phyloP scores from a whole-genome alignment of 495 filamentous ascomycete species.

The Aspergillus sclerotioniger region DNA sequence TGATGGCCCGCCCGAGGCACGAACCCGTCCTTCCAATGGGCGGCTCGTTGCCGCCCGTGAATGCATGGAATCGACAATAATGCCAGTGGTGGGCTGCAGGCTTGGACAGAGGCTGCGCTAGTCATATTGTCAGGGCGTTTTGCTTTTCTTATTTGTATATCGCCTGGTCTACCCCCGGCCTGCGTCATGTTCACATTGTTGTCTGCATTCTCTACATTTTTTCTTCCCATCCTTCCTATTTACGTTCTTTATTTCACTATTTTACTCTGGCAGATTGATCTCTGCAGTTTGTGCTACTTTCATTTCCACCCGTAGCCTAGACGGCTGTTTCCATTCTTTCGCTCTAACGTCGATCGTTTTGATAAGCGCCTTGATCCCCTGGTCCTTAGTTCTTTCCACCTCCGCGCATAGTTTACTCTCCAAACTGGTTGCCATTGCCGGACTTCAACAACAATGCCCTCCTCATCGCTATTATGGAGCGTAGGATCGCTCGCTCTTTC shows the following conservation, averaged over 20 bases:
- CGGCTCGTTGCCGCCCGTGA: slow-evolving; percentile 1
- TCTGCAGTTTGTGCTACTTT: slow-evolving; percentile 17
- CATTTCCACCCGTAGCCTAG: slow-evolving; percentile 17
- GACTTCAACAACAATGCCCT: slow-evolving; percentile 14
- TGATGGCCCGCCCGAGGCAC: background rate
- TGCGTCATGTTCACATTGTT: slow-evolving; percentile 11
- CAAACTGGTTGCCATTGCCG: background rate
- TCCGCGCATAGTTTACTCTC: background rate
- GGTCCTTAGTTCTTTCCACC: background rate
- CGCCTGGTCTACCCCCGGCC: slow-evolving; percentile 6
- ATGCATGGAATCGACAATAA: slow-evolving; percentile 5
- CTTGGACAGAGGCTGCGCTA: background rate
- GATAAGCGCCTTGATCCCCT: background rate
- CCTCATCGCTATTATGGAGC: slow-evolving; percentile 18
- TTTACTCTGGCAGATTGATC: slow-evolving; percentile 20
- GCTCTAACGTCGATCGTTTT: slow-evolving; percentile 14
- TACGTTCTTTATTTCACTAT: slow-evolving; percentile 21
- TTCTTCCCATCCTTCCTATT: slow-evolving; percentile 8
- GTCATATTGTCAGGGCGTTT: background rate
- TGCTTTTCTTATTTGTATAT: slow-evolving; percentile 12
- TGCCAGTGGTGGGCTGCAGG: background rate
- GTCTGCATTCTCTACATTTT: slow-evolving; percentile 15
- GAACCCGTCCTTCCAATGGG: slow-evolving; percentile 4
- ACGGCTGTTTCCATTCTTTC: slow-evolving; percentile 21
- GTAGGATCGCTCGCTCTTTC: slow-evolving; percentile 22